Conservation (phyloP, 257 asterid genomes). For the Anisodus tanguticus region DNA sequence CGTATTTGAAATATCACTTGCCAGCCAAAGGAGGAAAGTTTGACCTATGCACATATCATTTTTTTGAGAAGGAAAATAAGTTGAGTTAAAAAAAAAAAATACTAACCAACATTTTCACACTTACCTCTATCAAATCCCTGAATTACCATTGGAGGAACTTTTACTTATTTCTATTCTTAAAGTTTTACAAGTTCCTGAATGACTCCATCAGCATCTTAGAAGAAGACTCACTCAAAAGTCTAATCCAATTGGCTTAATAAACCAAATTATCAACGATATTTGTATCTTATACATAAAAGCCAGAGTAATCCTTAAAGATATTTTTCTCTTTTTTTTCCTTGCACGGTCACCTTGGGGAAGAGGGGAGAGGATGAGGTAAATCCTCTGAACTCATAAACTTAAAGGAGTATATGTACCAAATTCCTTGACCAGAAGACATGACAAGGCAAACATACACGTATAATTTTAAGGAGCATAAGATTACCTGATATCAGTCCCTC, state of each 20-base stretch:
- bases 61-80: too few species aligned
- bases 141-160: neutral
- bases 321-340: neutral
- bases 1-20: neutral
- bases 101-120: neutral
- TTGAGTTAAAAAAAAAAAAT: too few species aligned
- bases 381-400: neutral
- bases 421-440: neutral
- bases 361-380: neutral
- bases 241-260: neutral
- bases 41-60: neutral
- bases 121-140: neutral
- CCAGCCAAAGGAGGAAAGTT: neutral
- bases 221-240: neutral
- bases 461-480: neutral
- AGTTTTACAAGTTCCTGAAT: neutral
- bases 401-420: constrained; percentile 20
- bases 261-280: constrained; percentile 1
- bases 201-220: constrained; percentile 24
- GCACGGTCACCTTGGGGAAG: neutral
- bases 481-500: constrained; percentile 77
- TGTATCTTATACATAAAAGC: neutral
- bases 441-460: neutral
- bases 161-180: constrained; percentile 13
- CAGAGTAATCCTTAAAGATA: neutral